Percentiles rank a stretch among this genome's conserved stretches.
These are phyloP conservation scores for Senna siamea DNA, from an alignment of 306 rosid genomes.

Conservation along the genomic window DNA sequence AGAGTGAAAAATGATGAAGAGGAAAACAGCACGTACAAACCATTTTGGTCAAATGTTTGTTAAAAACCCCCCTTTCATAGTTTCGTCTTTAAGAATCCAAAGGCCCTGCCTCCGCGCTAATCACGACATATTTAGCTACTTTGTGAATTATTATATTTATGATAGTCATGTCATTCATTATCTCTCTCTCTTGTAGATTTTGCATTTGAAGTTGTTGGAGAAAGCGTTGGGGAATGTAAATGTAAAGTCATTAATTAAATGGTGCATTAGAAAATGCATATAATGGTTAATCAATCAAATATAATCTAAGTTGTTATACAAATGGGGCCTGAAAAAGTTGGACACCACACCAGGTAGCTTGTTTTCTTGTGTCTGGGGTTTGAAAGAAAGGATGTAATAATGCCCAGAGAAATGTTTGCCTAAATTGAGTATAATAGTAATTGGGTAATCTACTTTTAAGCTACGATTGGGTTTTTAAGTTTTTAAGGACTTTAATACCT, in stretches of 20 bases:
- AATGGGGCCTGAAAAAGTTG: constrained; percentile 34
- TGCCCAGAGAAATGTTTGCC: constrained; percentile 42
- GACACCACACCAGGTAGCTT: constrained; percentile 16
- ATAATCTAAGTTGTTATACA: constrained; percentile 28
- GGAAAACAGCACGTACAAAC: not conserved
- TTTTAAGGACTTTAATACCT: no score
- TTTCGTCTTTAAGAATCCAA: constrained; percentile 58
- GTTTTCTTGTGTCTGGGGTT: constrained; percentile 38
- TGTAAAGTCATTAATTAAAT: constrained; percentile 38
- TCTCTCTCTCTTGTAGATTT: constrained; percentile 4
- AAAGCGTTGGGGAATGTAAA: constrained; percentile 49
- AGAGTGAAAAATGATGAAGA: constrained; percentile 20
- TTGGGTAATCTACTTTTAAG: constrained; percentile 39
- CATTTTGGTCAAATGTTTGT: constrained; percentile 59
- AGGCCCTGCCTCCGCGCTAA: constrained; percentile 56
- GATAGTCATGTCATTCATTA: not conserved
- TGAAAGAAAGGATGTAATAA: constrained; percentile 30
- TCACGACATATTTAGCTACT: constrained; percentile 55
- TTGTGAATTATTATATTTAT: no score
- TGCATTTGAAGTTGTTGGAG: constrained; percentile 46
- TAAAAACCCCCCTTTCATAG: constrained; percentile 25
- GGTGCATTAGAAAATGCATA: constrained; percentile 3
- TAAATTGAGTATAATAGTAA: constrained; percentile 30
- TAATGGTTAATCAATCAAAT: not conserved
- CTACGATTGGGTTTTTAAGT: no score